These are phyloP conservation scores for Phanerodontia chrysosporium DNA, from an alignment of 768 basidiomycete genomes.

Conservation along the genomic window DNA sequence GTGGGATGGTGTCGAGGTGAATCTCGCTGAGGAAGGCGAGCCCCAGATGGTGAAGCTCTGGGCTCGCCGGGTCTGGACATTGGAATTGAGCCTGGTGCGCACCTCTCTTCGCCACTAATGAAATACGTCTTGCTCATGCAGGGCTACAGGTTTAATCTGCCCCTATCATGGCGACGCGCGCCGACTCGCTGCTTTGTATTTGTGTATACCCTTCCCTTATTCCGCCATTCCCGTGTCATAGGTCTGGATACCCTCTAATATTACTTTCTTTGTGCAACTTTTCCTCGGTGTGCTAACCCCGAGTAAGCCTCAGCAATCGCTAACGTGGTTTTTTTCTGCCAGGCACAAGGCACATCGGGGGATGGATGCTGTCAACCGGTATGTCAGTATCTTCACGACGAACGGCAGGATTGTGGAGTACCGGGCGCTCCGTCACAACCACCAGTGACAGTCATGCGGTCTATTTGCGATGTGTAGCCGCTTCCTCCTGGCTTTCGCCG, in stretches of 20 bases:
- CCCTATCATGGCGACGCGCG: not conserved
- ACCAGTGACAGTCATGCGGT: not conserved
- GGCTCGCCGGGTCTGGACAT: conserved; percentile 97
- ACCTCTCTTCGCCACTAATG: not conserved
- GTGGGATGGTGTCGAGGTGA: conserved; percentile 97
- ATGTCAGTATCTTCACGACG: not conserved
- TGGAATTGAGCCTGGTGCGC: conserved; percentile 89
- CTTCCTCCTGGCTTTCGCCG: not conserved
- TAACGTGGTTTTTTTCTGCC: not conserved
- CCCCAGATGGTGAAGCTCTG: conserved; percentile 78
- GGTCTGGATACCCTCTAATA: conserved; percentile 4
- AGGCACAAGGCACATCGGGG: not conserved
- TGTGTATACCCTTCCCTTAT: not conserved
- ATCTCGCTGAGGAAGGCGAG: conserved; percentile 58
- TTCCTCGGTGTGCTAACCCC: too few relatives aligned
- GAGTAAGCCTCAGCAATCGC: too few relatives aligned
- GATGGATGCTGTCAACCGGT: not conserved
- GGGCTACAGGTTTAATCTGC: not conserved
- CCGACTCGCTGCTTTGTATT: not conserved
- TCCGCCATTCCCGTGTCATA: not conserved
- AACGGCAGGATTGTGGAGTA: not conserved
- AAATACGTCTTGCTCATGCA: not conserved
- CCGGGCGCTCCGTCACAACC: not conserved
- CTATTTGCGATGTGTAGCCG: not conserved
- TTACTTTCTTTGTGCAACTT: not conserved